These are phyloP conservation scores for Talaromyces islandicus DNA, from an alignment of 2,329 filamentous ascomycete genomes.

Conservation along the genomic window DNA sequence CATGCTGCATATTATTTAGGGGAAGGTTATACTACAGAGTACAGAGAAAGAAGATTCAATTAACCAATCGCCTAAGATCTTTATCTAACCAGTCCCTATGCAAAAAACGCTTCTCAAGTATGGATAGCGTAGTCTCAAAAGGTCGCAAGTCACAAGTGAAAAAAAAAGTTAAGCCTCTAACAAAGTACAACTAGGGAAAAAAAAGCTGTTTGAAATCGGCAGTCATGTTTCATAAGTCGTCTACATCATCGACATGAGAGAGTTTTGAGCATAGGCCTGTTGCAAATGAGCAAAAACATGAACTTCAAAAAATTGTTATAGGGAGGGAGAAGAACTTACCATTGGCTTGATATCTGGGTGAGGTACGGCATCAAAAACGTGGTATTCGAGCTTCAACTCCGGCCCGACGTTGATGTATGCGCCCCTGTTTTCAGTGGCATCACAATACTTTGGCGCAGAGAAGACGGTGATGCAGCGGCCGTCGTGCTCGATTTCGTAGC, in stretches of 20 bases:
- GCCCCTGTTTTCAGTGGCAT: constrained; percentile 95
- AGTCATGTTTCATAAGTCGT: constrained; percentile 28
- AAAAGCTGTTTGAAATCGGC: neutral
- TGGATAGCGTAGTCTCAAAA: constrained; percentile 1
- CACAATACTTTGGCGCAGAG: constrained; percentile 95
- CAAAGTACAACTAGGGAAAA: neutral
- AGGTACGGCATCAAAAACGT: constrained; percentile 93
- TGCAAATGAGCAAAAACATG: neutral
- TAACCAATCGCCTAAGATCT: constrained; percentile 1
- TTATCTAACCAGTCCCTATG: constrained; percentile 12
- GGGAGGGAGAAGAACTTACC: constrained; percentile 41
- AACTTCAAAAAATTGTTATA: neutral
- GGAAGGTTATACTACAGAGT: neutral
- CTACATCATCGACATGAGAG: constrained; percentile 72
- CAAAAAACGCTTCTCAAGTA: constrained; percentile 9
- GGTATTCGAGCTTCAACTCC: constrained; percentile 84
- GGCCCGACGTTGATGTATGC: constrained; percentile 96
- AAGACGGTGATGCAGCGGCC: constrained; percentile 97
- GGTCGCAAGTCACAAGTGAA: neutral
- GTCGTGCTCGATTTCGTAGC: constrained; percentile 97
- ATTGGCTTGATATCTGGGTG: constrained; percentile 95
- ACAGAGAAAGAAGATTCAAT: neutral
- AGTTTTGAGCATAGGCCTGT: constrained; percentile 78
- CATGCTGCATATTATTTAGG: too few relatives aligned
- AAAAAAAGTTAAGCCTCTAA: neutral